phyloP scores from a whole-genome alignment of 306 rosid genomes.

The Fragaria iinumae region DNA sequence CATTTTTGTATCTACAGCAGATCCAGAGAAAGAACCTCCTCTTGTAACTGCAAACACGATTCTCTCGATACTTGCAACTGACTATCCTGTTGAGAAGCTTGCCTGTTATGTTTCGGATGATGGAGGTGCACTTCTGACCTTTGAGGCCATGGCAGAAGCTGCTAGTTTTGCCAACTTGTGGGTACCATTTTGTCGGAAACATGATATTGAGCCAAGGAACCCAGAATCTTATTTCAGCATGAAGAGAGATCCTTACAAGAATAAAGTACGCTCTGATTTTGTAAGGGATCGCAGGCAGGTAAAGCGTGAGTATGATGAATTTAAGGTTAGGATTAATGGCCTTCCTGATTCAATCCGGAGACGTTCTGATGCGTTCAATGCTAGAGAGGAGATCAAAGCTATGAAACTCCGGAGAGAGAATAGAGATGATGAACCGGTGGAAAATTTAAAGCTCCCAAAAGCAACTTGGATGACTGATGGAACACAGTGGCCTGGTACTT shows the following conservation, averaged over 20 bases:
- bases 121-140: slow-evolving; percentile 83
- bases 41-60: slow-evolving; percentile 84
- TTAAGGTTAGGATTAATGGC: slow-evolving; percentile 68
- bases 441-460: slow-evolving; percentile 45
- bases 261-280: slow-evolving; percentile 67
- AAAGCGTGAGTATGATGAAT: slow-evolving; percentile 82
- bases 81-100: slow-evolving; percentile 77
- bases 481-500: slow-evolving; percentile 80
- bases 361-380: slow-evolving; percentile 68
- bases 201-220: slow-evolving; percentile 73
- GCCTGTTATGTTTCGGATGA: slow-evolving; percentile 84
- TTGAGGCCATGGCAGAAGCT: slow-evolving; percentile 90
- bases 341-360: slow-evolving; percentile 78
- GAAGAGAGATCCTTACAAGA: slow-evolving; percentile 70
- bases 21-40: slow-evolving; percentile 80
- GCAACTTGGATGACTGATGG: slow-evolving; percentile 84
- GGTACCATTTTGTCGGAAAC: slow-evolving; percentile 85
- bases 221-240: slow-evolving; percentile 67
- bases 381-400: slow-evolving; percentile 61
- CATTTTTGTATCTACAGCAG: slow-evolving; percentile 75
- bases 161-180: slow-evolving; percentile 80
- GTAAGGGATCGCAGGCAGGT: slow-evolving; percentile 74
- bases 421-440: slow-evolving; percentile 51
- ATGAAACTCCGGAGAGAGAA: slow-evolving; percentile 53
- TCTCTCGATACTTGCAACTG: slow-evolving; percentile 69